phyloP scores from a whole-genome alignment of 495 filamentous ascomycete species.

The Pyrenula aspistea region DNA sequence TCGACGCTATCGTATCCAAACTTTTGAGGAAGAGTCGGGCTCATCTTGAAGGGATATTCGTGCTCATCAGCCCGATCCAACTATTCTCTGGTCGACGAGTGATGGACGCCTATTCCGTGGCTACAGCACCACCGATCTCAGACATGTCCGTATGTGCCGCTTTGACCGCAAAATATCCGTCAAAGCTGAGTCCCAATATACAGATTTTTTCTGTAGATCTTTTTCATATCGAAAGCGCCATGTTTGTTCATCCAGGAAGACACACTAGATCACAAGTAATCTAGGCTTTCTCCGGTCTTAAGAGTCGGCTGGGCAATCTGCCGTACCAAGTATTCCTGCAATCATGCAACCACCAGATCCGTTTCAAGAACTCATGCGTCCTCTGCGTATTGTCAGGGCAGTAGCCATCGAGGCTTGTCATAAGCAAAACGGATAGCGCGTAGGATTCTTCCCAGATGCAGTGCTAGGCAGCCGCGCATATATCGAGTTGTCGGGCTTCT shows the following conservation, averaged over 20 bases:
- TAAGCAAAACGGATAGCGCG: conserved; percentile 54
- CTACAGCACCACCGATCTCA: conserved; percentile 46
- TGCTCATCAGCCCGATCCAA: conserved; percentile 53
- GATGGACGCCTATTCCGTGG: conserved; percentile 63
- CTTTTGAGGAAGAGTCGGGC: conserved; percentile 55
- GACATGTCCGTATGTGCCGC: conserved; percentile 58
- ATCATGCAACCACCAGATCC: conserved; percentile 50
- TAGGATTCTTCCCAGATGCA: conserved; percentile 24
- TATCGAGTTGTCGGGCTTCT: conserved; percentile 44
- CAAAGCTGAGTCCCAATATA: conserved; percentile 67
- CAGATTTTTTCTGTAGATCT: conserved; percentile 38
- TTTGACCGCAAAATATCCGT: conserved; percentile 67
- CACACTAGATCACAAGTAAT: conserved; percentile 42
- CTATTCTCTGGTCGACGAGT: conserved; percentile 56
- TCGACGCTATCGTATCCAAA: conserved; percentile 51
- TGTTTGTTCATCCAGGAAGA: conserved; percentile 52
- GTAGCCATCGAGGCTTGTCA: conserved; percentile 71
- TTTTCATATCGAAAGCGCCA: conserved; percentile 46
- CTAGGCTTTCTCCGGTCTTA: conserved; percentile 35
- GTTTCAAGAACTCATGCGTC: conserved; percentile 49
- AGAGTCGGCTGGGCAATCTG: conserved; percentile 59
- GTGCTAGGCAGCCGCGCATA: conserved; percentile 47
- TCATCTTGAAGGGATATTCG: conserved; percentile 65
- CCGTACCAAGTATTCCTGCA: conserved; percentile 64
- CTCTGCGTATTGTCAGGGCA: conserved; percentile 66